Evolutionary conservation across 2,329 filamentous ascomycete genomes (phyloP).

Genomic region (Elsinoe arachidis): DNA sequence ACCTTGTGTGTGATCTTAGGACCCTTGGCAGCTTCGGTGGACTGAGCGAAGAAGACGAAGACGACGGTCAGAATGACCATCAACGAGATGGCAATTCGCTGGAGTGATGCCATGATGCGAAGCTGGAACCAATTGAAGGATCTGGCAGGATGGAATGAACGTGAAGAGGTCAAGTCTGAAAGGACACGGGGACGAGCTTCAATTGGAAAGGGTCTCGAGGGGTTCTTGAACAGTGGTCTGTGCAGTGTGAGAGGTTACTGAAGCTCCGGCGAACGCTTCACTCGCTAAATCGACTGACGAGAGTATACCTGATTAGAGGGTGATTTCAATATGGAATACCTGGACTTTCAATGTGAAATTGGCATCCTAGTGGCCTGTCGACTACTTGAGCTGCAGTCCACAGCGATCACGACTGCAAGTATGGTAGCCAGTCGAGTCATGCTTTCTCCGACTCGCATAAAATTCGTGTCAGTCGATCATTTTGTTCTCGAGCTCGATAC

Average conservation of each 20-base stretch:
- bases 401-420: no score
- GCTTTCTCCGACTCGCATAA: not conserved
- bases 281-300: no score
- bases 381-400: no score
- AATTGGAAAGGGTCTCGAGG: not conserved
- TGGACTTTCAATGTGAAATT: not conserved
- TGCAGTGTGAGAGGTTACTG: not conserved
- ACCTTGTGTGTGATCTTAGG: constrained; percentile 91
- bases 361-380: not conserved
- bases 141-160: constrained; percentile 18
- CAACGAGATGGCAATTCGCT: constrained; percentile 61
- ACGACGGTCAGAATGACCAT: constrained; percentile 68
- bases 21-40: constrained; percentile 67
- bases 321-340: no score
- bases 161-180: not conserved
- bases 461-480: not conserved
- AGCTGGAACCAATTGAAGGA: constrained; percentile 6
- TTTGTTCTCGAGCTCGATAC: not conserved
- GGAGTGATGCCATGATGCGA: constrained; percentile 63
- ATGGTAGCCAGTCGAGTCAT: not conserved
- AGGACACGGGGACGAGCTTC: not conserved
- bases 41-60: constrained; percentile 67
- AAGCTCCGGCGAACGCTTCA: not conserved
- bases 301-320: no score
- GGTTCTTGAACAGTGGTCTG: not conserved